Conservation (phyloP, 148 eudicot species). For the Amaranthus hypochondriacus region DNA sequence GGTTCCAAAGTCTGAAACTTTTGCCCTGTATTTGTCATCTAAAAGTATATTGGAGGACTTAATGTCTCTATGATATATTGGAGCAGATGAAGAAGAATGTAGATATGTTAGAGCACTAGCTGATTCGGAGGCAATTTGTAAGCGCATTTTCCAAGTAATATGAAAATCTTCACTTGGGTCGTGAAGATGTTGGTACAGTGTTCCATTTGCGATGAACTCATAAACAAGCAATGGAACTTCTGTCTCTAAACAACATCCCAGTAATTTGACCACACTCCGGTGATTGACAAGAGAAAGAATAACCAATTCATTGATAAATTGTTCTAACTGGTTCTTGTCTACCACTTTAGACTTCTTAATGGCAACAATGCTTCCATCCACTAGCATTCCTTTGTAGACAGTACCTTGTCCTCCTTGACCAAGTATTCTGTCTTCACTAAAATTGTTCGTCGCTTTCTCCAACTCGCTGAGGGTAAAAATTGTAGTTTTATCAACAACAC, state of each 20-base stretch:
- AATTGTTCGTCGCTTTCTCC: conserved; percentile 25
- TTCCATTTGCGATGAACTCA: conserved; percentile 29
- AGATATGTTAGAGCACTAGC: conserved; percentile 26
- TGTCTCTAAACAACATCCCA: conserved; percentile 32
- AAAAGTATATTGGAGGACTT: conserved; percentile 30
- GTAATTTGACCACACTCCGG: conserved; percentile 26
- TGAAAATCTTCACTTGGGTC: conserved; percentile 21
- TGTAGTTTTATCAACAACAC: conserved; percentile 14
- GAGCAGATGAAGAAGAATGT: conserved; percentile 28
- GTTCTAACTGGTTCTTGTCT: conserved; percentile 26
- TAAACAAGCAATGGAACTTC: conserved; percentile 30
- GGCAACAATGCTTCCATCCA: conserved; percentile 30
- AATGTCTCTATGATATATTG: conserved; percentile 29
- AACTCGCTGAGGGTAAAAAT: conserved; percentile 15
- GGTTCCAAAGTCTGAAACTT: conserved; percentile 28
- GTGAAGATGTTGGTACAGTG: conserved; percentile 23
- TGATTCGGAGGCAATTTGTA: conserved; percentile 34
- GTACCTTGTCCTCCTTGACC: conserved; percentile 34
- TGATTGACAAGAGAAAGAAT: conserved; percentile 30
- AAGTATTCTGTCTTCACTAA: conserved; percentile 26
- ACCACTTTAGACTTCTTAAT: conserved; percentile 23
- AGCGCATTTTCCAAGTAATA: conserved; percentile 29
- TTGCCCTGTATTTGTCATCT: conserved; percentile 24
- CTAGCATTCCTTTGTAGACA: conserved; percentile 27
- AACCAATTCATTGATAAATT: conserved; percentile 30